These are phyloP conservation scores for Phlyctochytrium arcticum DNA, from an alignment of 192 early-diverging fungal genomes.

Conservation along the genomic window DNA sequence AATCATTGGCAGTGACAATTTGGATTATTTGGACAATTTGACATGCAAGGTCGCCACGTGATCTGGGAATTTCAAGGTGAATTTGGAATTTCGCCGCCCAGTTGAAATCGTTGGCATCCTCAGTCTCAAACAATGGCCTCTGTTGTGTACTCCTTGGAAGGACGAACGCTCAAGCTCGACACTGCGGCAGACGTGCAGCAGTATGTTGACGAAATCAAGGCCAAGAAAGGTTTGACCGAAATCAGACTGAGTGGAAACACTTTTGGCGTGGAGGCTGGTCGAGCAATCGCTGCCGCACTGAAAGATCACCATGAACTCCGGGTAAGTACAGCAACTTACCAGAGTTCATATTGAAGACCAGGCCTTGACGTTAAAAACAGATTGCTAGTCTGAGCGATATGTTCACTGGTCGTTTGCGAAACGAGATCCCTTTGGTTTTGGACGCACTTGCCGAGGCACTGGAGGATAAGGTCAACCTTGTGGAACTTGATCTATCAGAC, in stretches of 20 bases:
- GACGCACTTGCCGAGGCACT: constrained; percentile 81
- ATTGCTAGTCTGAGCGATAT: constrained; percentile 84
- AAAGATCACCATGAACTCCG: constrained; percentile 65
- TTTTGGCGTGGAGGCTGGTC: constrained; percentile 84
- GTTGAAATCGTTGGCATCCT: no score
- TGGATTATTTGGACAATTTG: no score
- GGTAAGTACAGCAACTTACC: constrained; percentile 44
- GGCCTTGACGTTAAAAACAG: no score
- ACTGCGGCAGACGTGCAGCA: constrained; percentile 73
- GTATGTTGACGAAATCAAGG: constrained; percentile 67
- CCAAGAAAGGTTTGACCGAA: constrained; percentile 61
- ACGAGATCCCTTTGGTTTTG: constrained; percentile 82
- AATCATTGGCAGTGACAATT: no score
- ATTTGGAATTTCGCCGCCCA: no score
- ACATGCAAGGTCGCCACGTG: no score
- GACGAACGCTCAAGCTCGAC: constrained; percentile 83
- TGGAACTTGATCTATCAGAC: constrained; percentile 64
- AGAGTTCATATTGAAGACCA: neutral
- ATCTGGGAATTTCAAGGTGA: no score
- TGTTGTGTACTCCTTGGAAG: constrained; percentile 66
- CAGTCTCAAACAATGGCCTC: neutral
- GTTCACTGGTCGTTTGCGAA: constrained; percentile 87
- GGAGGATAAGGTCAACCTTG: constrained; percentile 67
- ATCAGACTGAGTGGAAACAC: constrained; percentile 86
- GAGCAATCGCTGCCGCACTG: constrained; percentile 69